These are phyloP conservation scores for Fusarium concolor DNA, from an alignment of 2,329 filamentous ascomycete genomes.

Conservation along the genomic window DNA sequence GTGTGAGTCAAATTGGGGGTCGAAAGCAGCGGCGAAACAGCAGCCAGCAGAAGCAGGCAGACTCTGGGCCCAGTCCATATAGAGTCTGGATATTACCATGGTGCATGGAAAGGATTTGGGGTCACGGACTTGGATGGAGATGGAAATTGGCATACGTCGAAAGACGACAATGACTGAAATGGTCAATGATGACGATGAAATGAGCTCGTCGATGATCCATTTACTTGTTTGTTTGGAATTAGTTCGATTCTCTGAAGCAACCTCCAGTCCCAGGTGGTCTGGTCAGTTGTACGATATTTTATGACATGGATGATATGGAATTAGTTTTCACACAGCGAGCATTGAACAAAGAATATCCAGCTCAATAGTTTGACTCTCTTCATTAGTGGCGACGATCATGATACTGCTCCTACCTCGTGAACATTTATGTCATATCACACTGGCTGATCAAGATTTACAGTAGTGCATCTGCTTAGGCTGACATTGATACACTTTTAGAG, in stretches of 20 bases:
- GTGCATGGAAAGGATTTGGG: slow-evolving; percentile 25
- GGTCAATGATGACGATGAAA: slow-evolving; percentile 46
- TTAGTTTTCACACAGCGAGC: slow-evolving; percentile 28
- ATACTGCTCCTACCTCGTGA: slow-evolving; percentile 25
- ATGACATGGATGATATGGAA: slow-evolving; percentile 31
- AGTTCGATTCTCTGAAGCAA: slow-evolving; percentile 40
- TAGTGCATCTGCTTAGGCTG: slow-evolving; percentile 1
- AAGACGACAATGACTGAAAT: slow-evolving; percentile 43
- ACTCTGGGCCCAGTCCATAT: slow-evolving; percentile 45
- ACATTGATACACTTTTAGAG: slow-evolving; percentile 16
- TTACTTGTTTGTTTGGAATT: slow-evolving; percentile 36
- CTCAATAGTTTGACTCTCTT: background rate
- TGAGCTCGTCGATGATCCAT: slow-evolving; percentile 44
- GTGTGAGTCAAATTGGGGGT: slow-evolving; percentile 13
- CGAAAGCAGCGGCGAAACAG: slow-evolving; percentile 40
- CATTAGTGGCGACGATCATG: background rate
- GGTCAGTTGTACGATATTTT: slow-evolving; percentile 40
- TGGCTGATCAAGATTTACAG: background rate
- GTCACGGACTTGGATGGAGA: slow-evolving; percentile 7
- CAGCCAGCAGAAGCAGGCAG: slow-evolving; percentile 39
- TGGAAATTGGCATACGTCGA: slow-evolving; percentile 38
- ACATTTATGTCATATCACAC: slow-evolving; percentile 12
- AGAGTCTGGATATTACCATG: slow-evolving; percentile 37
- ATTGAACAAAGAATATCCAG: slow-evolving; percentile 32
- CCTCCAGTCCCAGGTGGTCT: slow-evolving; percentile 43